phyloP scores from a whole-genome alignment of 331 rosid genomes.

The Erythrophleum ivorense region DNA sequence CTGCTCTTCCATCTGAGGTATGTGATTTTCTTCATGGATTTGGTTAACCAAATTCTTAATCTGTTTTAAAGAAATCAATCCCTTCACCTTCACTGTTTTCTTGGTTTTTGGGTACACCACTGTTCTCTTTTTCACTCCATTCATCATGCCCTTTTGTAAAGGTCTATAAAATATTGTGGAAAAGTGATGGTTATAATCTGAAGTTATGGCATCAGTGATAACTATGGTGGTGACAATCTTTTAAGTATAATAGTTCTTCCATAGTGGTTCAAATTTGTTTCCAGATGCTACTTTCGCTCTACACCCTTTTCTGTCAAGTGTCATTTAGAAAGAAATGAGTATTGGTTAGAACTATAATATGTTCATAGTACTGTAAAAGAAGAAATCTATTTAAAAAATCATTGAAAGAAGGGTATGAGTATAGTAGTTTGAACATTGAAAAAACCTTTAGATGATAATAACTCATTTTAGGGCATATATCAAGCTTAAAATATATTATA shows the following conservation, averaged over 20 bases:
- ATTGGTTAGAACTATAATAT: too few relatives aligned
- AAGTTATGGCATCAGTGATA: neutral
- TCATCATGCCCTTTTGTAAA: constrained; percentile 8
- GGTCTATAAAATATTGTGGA: constrained; percentile 4
- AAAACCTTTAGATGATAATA: neutral
- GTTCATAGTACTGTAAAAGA: neutral
- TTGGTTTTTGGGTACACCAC: neutral
- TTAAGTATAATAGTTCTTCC: neutral
- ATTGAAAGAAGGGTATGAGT: neutral
- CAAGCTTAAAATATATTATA: too few relatives aligned
- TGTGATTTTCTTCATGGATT: constrained; percentile 34
- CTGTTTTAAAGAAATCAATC: neutral
- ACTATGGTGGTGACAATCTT: neutral
- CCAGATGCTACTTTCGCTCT: neutral
- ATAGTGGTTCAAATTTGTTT: neutral
- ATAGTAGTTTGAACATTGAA: neutral
- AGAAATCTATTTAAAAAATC: too few relatives aligned
- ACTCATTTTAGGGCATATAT: too few relatives aligned
- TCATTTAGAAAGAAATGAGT: neutral
- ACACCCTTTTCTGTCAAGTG: neutral
- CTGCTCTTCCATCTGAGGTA: constrained; percentile 76
- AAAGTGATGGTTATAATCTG: neutral
- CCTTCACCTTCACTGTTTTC: neutral
- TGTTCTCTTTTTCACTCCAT: neutral
- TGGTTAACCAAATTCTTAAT: neutral